Conservation (phyloP, 2,329 filamentous ascomycete species). For the Peltaster fructicola region DNA sequence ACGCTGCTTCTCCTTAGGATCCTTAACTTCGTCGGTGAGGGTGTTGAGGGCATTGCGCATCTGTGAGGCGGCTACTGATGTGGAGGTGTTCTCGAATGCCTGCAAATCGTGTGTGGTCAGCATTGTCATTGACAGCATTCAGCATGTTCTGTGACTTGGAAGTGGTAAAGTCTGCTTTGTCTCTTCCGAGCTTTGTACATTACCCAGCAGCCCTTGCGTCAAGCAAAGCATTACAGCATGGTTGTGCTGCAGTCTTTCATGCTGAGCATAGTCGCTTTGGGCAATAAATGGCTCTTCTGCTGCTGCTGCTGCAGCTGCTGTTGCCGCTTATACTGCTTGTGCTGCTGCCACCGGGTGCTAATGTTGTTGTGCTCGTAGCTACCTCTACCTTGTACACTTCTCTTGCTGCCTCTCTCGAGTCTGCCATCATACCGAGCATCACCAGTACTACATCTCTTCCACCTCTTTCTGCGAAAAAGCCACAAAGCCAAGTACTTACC, state of each 20-base stretch:
- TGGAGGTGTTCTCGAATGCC: conserved; percentile 99
- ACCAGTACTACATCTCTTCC: too few relatives aligned
- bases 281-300: conserved; percentile 2
- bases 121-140: conserved; percentile 2
- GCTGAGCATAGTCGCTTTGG: background rate
- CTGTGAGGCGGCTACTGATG: conserved; percentile 91
- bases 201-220: too few relatives aligned
- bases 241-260: background rate
- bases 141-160: too few relatives aligned
- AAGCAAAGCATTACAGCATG: too few relatives aligned
- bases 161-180: too few relatives aligned
- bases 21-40: conserved; percentile 75
- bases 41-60: conserved; percentile 97
- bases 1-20: conserved; percentile 57
- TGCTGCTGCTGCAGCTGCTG: conserved; percentile 2
- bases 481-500: conserved; percentile 50
- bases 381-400: too few relatives aligned
- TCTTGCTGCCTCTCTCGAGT: too few relatives aligned
- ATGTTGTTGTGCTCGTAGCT: too few relatives aligned
- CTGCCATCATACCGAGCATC: too few relatives aligned
- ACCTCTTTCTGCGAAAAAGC: too few relatives aligned
- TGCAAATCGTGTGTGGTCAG: conserved; percentile 23
- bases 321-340: background rate
- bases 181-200: too few relatives aligned
- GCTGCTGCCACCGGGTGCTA: background rate